phyloP scores from a whole-genome alignment of 768 basidiomycete species.

The Boletales sp. region DNA sequence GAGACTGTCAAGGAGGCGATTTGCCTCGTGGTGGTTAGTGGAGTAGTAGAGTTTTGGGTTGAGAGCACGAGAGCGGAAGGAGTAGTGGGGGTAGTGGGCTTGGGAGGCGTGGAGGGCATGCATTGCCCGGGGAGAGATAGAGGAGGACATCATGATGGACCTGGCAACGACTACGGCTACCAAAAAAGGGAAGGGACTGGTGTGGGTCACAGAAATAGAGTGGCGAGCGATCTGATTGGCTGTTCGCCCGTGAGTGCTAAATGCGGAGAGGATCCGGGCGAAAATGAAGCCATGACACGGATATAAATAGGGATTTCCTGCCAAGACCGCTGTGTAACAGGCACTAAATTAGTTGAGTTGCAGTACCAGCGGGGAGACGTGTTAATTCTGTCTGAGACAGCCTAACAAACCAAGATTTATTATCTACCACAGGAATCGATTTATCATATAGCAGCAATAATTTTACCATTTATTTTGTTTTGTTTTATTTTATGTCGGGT shows the following conservation, averaged over 20 bases:
- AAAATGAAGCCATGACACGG: conserved; percentile 10
- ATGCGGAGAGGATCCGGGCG: conserved; percentile 8
- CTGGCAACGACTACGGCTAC: background rate
- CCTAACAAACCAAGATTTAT: too few species aligned
- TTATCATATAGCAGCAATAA: too few species aligned
- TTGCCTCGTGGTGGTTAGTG: conserved; percentile 32
- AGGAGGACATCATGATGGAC: too few species aligned
- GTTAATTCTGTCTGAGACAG: too few species aligned
- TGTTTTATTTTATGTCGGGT: conserved; percentile 21
- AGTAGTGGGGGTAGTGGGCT: conserved; percentile 7
- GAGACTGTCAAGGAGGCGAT: conserved; percentile 16
- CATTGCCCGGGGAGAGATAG: background rate
- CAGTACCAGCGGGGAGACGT: too few species aligned
- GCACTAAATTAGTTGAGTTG: conserved; percentile 22
- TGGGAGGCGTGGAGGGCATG: conserved; percentile 7
- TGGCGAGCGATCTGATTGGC: conserved; percentile 21
- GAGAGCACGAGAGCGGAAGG: conserved; percentile 14
- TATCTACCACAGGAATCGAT: too few species aligned
- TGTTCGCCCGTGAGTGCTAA: conserved; percentile 10
- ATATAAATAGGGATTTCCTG: conserved; percentile 31
- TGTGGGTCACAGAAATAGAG: conserved; percentile 10
- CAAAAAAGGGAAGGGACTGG: conserved; percentile 7
- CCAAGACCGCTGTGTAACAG: conserved; percentile 31
- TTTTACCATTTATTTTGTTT: conserved; percentile 5
- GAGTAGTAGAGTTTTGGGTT: conserved; percentile 26